A percentile compares a stretch with the other conserved stretches of the same genome.
Evolutionary conservation across 495 filamentous ascomycete species (phyloP).

Genomic region (Lindgomyces ingoldianus): DNA sequence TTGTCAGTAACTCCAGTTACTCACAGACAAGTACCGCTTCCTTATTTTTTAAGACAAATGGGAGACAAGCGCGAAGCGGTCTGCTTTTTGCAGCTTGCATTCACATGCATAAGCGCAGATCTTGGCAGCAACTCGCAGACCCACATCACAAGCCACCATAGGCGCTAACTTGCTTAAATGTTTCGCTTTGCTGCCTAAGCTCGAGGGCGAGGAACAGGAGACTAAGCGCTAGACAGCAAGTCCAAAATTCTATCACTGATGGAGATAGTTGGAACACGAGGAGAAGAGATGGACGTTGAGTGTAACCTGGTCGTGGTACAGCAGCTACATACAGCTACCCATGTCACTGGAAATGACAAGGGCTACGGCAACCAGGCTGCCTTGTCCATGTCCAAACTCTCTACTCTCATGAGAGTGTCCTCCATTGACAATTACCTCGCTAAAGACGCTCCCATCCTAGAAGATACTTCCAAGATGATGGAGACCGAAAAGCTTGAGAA

Average conservation of each 20-base stretch:
- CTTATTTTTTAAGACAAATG: too few relatives aligned
- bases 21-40: too few relatives aligned
- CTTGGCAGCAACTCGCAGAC: background rate
- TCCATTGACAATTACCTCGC: background rate
- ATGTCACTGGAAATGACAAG: too few relatives aligned
- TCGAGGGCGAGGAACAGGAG: background rate
- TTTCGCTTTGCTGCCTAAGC: background rate
- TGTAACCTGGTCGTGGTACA: too few relatives aligned
- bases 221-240: background rate
- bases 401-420: background rate
- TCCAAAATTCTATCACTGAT: background rate
- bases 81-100: background rate
- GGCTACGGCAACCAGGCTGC: too few relatives aligned
- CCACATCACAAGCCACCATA: background rate
- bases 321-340: too few relatives aligned
- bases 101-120: background rate
- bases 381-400: background rate
- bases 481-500: too few relatives aligned
- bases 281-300: background rate
- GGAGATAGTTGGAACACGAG: background rate
- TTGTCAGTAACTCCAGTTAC: too few relatives aligned
- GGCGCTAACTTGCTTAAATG: background rate
- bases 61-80: background rate
- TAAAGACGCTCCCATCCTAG: background rate
- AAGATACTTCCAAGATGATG: too few relatives aligned